phyloP scores from a whole-genome alignment of 164 flowering plant genomes.

The Nymphaea thermarum region DNA sequence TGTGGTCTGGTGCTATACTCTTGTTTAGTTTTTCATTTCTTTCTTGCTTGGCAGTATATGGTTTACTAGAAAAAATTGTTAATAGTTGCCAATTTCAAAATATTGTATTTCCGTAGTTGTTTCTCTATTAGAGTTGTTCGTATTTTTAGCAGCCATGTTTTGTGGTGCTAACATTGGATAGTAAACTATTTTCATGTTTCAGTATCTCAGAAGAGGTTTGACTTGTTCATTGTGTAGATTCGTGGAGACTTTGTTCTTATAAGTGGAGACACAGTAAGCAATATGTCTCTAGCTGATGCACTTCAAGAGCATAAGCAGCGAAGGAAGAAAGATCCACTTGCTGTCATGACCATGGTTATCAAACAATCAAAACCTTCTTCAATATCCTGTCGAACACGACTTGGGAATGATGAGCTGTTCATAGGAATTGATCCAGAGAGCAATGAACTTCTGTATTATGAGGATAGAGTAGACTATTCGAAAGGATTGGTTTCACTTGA shows the following conservation, averaged over 20 bases:
- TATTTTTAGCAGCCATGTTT: no score
- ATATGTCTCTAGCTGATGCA: slow-evolving; percentile 70
- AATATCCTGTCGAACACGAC: slow-evolving; percentile 69
- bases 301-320: slow-evolving; percentile 86
- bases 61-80: no score
- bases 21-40: no score
- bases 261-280: slow-evolving; percentile 93
- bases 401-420: slow-evolving; percentile 86
- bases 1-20: no score
- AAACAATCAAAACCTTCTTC: slow-evolving; percentile 70
- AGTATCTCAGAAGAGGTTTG: background rate
- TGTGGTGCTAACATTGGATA: no score
- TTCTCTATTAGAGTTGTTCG: no score
- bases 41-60: no score
- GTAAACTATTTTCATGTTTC: background rate
- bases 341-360: slow-evolving; percentile 93
- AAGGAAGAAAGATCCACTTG: slow-evolving; percentile 65
- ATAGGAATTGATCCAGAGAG: slow-evolving; percentile 82
- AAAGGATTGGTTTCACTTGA: slow-evolving; percentile 63
- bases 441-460: slow-evolving; percentile 74
- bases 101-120: no score
- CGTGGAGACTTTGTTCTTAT: slow-evolving; percentile 88
- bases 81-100: no score
- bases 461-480: slow-evolving; percentile 49
- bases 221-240: slow-evolving; percentile 32